phyloP scores from a whole-genome alignment of 768 basidiomycete genomes.

The Pholiota microspora region DNA sequence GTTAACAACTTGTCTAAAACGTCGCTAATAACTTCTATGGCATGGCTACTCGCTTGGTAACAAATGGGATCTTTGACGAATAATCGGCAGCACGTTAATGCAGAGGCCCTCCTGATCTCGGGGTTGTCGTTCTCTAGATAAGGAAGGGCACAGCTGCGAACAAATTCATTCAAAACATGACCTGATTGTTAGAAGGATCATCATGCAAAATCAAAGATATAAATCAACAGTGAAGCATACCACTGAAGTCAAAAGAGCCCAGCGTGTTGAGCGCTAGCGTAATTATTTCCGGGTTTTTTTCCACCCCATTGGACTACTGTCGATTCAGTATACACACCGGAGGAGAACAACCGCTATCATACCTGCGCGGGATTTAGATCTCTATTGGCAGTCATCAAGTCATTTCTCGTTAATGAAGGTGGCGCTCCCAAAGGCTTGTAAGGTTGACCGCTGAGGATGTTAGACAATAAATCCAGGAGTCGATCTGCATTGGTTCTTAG shows the following conservation, averaged over 20 bases:
- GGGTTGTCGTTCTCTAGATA: conserved; percentile 92
- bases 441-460: conserved; percentile 76
- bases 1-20: conserved; percentile 96
- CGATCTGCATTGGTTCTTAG: conserved; percentile 56
- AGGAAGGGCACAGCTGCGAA: conserved; percentile 85
- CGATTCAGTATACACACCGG: conserved; percentile 21
- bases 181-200: conserved; percentile 40
- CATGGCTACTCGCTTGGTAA: conserved; percentile 92
- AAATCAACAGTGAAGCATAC: conserved; percentile 32
- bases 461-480: conserved; percentile 79
- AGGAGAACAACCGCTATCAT: not conserved
- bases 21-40: conserved; percentile 95
- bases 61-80: conserved; percentile 96
- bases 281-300: conserved; percentile 65
- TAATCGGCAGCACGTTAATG: conserved; percentile 86
- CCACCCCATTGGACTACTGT: conserved; percentile 43
- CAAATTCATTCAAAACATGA: conserved; percentile 93
- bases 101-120: conserved; percentile 87
- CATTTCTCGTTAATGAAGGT: conserved; percentile 51
- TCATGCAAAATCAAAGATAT: not conserved
- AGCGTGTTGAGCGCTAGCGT: conserved; percentile 85
- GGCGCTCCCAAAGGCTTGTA: conserved; percentile 92
- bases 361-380: conserved; percentile 54
- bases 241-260: conserved; percentile 92
- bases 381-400: conserved; percentile 44